These are phyloP conservation scores for Xanthoconium separans DNA, from an alignment of 1,284 basidiomycete species.

Conservation along the genomic window DNA sequence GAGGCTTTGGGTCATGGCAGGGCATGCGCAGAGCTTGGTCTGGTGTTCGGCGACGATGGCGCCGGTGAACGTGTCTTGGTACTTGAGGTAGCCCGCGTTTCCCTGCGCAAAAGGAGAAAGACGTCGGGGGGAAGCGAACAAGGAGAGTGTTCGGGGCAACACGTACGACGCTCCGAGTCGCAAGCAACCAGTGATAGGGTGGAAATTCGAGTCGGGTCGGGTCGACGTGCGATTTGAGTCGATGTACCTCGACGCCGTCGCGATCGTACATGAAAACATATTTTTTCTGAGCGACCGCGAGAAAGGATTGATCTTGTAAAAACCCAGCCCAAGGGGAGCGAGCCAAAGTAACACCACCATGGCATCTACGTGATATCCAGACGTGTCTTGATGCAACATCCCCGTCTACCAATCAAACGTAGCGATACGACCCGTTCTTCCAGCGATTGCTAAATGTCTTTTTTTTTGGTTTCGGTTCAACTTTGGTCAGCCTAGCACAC, in stretches of 20 bases:
- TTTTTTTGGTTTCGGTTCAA: too few species aligned
- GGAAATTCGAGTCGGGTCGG: constrained; percentile 91
- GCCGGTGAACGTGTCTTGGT: constrained; percentile 96
- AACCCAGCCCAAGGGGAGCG: constrained; percentile 50
- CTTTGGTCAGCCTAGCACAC: neutral
- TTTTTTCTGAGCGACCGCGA: constrained; percentile 96
- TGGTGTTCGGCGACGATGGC: constrained; percentile 85
- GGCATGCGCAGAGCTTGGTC: constrained; percentile 85
- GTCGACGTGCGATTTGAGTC: constrained; percentile 83
- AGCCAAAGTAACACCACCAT: neutral
- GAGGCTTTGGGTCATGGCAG: constrained; percentile 87
- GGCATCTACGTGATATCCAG: constrained; percentile 80
- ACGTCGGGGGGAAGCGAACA: neutral
- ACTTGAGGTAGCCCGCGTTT: constrained; percentile 89
- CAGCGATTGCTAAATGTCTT: constrained; percentile 84
- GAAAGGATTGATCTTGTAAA: constrained; percentile 90
- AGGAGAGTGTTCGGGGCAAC: neutral
- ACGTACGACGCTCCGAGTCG: constrained; percentile 77
- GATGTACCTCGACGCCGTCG: constrained; percentile 93
- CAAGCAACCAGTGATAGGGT: constrained; percentile 95
- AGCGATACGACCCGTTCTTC: constrained; percentile 85
- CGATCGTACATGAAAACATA: constrained; percentile 97
- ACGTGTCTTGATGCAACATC: constrained; percentile 83
- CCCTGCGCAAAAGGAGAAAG: constrained; percentile 49
- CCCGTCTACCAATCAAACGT: constrained; percentile 96